Base-by-base conservation (phyloP, 768 basidiomycete species). In the Lactarius pseudohatsudake region DNA sequence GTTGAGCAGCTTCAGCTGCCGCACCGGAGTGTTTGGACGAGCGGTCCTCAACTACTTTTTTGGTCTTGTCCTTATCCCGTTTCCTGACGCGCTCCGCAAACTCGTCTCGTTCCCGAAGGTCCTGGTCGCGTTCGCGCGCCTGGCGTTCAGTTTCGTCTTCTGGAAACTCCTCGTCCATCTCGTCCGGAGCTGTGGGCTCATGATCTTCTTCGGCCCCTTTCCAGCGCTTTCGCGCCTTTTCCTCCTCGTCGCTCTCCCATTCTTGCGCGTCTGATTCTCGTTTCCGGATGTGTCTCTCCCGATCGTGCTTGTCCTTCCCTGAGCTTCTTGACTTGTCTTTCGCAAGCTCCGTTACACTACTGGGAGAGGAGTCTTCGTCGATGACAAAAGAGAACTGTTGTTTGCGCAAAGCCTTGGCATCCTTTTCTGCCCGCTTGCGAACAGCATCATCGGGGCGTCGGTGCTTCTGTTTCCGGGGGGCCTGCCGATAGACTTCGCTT, bases 191-290 rank as follows among this genome's bases (percentile, higher is more conserved):
- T 62, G 61, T 71, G 28, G 61, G 62, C 26, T 64, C 28, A 59
- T 72, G 71, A 32, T 69, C 75, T 50, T 76, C 79, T 53, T 82
- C 81, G n/a, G 85, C 84, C 2, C 79, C 76, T 71, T 81, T 85
- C 75, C 81, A 75, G 65, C 87, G 84, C 74, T 91, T 93, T 75
- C 86, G 80, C 45, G 82, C 79, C 74, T 85, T 80, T 70, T 94
- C 92, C 65, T 95, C 94, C 67, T 92, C 93, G 68, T 94, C 94
- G 70, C 91, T 93, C 75, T 93, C 91, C 94, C 95, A 96, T 66
- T 92, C 90, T 62, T 86, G 88, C 26, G 80, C 85, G 68, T 92
- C 90, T 65, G 86, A 84, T 36, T 96, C 94, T 58, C 94, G 81
- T 75, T 95, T 96, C 70, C 94, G 82, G 45, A 84, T 81, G 67